A percentile compares a stretch with the other conserved stretches of the same genome.
phyloP scores from a whole-genome alignment of 1,284 basidiomycete species.

The Cutaneotrichosporon mucoides region DNA sequence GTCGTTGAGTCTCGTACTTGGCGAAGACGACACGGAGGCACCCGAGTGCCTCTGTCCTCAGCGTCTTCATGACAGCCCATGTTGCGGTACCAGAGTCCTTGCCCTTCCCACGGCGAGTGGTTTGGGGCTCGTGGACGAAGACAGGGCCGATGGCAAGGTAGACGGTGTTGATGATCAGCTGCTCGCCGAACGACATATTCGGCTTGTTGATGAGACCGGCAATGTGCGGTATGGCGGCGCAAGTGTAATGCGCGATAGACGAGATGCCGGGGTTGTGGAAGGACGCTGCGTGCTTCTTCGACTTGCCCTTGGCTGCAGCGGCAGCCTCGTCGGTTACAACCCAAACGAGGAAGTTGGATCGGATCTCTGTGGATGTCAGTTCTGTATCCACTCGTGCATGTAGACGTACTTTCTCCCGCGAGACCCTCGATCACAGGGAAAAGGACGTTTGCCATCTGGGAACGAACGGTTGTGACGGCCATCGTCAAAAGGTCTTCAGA shows the following conservation, averaged over 20 bases:
- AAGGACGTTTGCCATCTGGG: constrained; percentile 70
- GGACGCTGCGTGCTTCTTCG: constrained; percentile 15
- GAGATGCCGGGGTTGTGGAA: constrained; percentile 56
- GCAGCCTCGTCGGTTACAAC: constrained; percentile 54
- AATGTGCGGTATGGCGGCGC: constrained; percentile 48
- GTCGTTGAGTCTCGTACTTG: constrained; percentile 78
- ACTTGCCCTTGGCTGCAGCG: constrained; percentile 32
- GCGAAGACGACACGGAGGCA: constrained; percentile 85
- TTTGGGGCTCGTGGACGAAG: constrained; percentile 66
- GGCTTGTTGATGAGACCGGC: constrained; percentile 44
- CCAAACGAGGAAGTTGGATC: constrained; percentile 56
- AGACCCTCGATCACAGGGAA: constrained; percentile 81
- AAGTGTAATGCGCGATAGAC: constrained; percentile 62
- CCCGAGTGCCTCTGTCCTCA: constrained; percentile 74
- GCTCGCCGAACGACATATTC: constrained; percentile 72
- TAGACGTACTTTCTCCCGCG: constrained; percentile 48
- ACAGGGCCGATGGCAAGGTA: constrained; percentile 90
- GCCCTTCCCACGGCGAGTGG: constrained; percentile 43
- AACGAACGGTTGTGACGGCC: constrained; percentile 72
- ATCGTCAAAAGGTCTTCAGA: constrained; percentile 84
- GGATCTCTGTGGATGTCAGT: constrained; percentile 24
- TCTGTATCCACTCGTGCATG: too few species aligned
- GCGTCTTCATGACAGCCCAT: constrained; percentile 60
- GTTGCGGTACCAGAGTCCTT: constrained; percentile 56
- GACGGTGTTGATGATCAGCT: constrained; percentile 81